Base-by-base conservation (phyloP, 2,329 filamentous ascomycete genomes). In the Phaeoacremonium minimum region DNA sequence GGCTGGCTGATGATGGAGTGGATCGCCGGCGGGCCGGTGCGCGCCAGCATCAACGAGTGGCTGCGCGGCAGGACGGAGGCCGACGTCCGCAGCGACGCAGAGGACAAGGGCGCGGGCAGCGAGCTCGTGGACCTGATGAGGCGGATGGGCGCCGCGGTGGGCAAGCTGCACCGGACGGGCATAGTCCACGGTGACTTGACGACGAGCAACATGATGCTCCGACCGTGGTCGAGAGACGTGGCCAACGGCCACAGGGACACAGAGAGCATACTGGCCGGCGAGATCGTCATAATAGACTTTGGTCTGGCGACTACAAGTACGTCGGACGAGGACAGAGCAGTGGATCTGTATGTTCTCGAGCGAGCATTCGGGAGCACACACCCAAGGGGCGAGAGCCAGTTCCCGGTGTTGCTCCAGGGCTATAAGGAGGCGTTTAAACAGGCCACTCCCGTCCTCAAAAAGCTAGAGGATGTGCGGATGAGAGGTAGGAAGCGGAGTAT, bases 401-500 rank as follows among this genome's bases (percentile, higher is more conserved):
- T 94, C 48, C 64, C 71, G 19, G 77, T 85, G 50, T 72, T 96
- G 15, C 64, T 97, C 15, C 69, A 75, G 38, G 83, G 78, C 4
- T 98, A 98, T 64, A 74, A 67, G 35, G 72, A 75, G 46, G 78
- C 75, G 20, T 91, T 85, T 55, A 89, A 87, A 64, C 85, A 85
- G 13, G 85, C 86, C 1, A 75, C 68, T 39, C 67, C 77, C 15
- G 87, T 90, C 15, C 61, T 98, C 56, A 87, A 79, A 66, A 85
- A 83, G 58, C 63, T 98, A 43, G 89, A 95, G 57, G 91, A 95
- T 46, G 93, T 98, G 32, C 79, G 93, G 56, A 80, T 95, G 82
- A 81, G 93, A 58, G 93, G 93, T 4, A 75, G 93, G 57, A 98
- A 98, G 77, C 84, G 88, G 62, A 97, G 89, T 59, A 98, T 98